These are phyloP conservation scores for Thraustochytrium sp. DNA, from an alignment of 352 stramenopile species.

Conservation along the genomic window DNA sequence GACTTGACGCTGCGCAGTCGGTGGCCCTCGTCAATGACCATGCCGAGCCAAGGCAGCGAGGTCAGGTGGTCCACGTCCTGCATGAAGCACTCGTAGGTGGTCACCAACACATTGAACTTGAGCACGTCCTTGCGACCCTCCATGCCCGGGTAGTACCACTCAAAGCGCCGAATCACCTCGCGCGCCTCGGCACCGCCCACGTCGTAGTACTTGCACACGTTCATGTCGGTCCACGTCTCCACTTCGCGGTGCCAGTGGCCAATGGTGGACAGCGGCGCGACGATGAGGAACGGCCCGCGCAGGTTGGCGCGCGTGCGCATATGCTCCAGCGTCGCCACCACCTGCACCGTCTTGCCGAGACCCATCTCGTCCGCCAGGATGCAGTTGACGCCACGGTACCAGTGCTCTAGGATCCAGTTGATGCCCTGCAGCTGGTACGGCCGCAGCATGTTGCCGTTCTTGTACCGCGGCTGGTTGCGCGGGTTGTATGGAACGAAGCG, in stretches of 20 bases:
- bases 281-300: constrained; percentile 90
- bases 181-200: constrained; percentile 34
- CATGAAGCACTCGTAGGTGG: constrained; percentile 80
- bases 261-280: constrained; percentile 94
- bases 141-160: constrained; percentile 49
- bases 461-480: constrained; percentile 45
- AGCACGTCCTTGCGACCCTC: neutral
- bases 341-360: constrained; percentile 78
- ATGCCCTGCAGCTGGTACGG: constrained; percentile 96
- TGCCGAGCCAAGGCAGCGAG: constrained; percentile 81
- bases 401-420: constrained; percentile 99
- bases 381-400: constrained; percentile 90
- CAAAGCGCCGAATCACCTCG: constrained; percentile 45
- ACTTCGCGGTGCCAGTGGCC: constrained; percentile 94
- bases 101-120: constrained; percentile 73
- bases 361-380: constrained; percentile 91
- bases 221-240: constrained; percentile 63
- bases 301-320: constrained; percentile 86
- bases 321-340: constrained; percentile 63
- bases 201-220: constrained; percentile 47
- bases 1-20: constrained; percentile 82
- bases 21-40: constrained; percentile 89
- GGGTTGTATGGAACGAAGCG: constrained; percentile 39
- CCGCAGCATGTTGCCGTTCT: constrained; percentile 69
- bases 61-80: constrained; percentile 78